Evolutionary conservation across 2,329 filamentous ascomycete genomes (phyloP).

Genomic region (Bipolaris zeicola): DNA sequence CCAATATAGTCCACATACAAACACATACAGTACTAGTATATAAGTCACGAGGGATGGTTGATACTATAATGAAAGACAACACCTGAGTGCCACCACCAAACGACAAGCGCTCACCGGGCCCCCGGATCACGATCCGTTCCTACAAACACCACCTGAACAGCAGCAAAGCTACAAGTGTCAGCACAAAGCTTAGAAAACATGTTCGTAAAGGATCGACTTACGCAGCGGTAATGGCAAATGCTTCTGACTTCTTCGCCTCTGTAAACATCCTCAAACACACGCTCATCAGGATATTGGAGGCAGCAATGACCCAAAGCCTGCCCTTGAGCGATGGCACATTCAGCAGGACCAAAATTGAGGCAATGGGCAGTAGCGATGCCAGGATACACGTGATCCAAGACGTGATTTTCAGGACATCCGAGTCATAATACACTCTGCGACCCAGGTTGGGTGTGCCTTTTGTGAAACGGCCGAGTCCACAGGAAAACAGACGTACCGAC

Average conservation of each 20-base stretch:
- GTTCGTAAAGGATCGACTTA: slow-evolving; percentile 13
- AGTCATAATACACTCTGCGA: slow-evolving; percentile 1
- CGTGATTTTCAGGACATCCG: slow-evolving; percentile 7
- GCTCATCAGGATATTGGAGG: slow-evolving; percentile 31
- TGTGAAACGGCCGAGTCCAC: not conserved
- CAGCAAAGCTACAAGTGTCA: slow-evolving; percentile 6
- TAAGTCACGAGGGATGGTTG: not conserved
- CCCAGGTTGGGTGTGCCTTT: not conserved
- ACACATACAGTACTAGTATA: not conserved
- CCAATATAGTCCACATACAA: not conserved
- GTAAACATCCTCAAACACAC: slow-evolving; percentile 27
- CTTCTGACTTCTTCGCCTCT: slow-evolving; percentile 28
- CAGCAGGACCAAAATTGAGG: slow-evolving; percentile 24
- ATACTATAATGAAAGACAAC: not conserved
- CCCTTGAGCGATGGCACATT: slow-evolving; percentile 16
- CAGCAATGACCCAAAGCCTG: slow-evolving; percentile 24
- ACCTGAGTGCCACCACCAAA: too few relatives aligned
- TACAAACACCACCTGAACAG: slow-evolving; percentile 10
- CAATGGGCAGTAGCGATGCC: slow-evolving; percentile 29
- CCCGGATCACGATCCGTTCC: not conserved
- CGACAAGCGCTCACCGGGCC: not conserved
- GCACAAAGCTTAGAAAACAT: not conserved
- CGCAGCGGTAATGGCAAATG: slow-evolving; percentile 37
- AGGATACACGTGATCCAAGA: slow-evolving; percentile 27
- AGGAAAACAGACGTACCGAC: slow-evolving; percentile 12